phyloP scores from a whole-genome alignment of 371 early-diverging fungal species.

The Rhizomucor miehei region DNA sequence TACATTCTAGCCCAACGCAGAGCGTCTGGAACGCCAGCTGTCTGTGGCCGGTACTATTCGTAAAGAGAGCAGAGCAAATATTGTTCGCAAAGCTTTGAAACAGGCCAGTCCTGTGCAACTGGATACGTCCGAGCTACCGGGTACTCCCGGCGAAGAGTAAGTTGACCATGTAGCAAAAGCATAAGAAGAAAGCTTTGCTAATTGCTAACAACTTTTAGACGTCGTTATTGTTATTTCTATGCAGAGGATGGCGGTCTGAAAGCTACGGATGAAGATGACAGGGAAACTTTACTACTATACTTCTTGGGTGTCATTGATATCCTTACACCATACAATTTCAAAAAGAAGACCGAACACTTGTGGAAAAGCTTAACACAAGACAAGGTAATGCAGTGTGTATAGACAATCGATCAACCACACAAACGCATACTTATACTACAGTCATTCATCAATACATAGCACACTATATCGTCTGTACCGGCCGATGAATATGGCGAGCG shows the following conservation, averaged over 20 bases:
- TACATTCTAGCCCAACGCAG: background rate
- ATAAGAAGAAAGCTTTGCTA: background rate
- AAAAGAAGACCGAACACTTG: constrained; percentile 86
- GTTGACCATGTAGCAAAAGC: constrained; percentile 3
- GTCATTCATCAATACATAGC: too few relatives aligned
- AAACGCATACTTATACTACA: background rate
- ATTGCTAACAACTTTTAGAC: constrained; percentile 38
- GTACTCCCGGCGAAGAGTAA: constrained; percentile 45
- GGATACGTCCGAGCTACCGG: constrained; percentile 49
- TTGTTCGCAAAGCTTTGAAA: constrained; percentile 66
- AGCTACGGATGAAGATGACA: constrained; percentile 73
- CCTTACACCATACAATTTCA: constrained; percentile 89
- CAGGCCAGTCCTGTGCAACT: constrained; percentile 66
- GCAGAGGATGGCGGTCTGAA: constrained; percentile 89
- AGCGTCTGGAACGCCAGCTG: constrained; percentile 2
- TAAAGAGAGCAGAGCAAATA: constrained; percentile 58
- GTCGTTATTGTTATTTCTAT: constrained; percentile 78
- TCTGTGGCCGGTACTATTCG: constrained; percentile 12
- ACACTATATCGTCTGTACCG: constrained; percentile 3
- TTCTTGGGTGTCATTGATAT: constrained; percentile 97
- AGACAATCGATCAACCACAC: background rate
- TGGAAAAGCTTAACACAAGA: constrained; percentile 85
- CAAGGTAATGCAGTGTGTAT: constrained; percentile 31
- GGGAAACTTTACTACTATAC: constrained; percentile 71
- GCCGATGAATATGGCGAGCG: constrained; percentile 6